phyloP scores from a whole-genome alignment of 345 rosid genomes.

The Noccaea caerulescens region DNA sequence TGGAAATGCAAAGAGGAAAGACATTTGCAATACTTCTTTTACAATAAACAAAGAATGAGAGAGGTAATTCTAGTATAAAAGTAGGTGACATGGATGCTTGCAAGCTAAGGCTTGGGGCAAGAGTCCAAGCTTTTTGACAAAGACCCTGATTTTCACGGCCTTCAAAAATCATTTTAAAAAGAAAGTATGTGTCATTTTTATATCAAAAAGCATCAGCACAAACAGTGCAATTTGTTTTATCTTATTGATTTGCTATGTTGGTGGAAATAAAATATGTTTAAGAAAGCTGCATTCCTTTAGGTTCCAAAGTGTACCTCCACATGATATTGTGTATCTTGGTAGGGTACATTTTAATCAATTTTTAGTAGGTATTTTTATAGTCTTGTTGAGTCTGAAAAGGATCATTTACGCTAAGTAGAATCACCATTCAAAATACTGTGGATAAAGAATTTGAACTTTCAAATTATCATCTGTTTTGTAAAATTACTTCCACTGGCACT shows the following conservation, averaged over 20 bases:
- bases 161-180: background rate
- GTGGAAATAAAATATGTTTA: constrained; percentile 25
- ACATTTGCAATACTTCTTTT: background rate
- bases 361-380: background rate
- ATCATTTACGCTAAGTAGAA: background rate
- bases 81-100: constrained; percentile 36
- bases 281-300: constrained; percentile 33
- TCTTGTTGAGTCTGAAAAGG: background rate
- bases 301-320: constrained; percentile 32
- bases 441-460: background rate
- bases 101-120: constrained; percentile 38
- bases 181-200: constrained; percentile 8
- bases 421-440: background rate
- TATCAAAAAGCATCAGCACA: background rate
- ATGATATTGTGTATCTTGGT: constrained; percentile 23
- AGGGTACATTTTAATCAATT: background rate
- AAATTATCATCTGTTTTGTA: too few species aligned
- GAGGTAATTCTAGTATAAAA: constrained; percentile 1
- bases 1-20: background rate
- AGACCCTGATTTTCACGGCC: constrained; percentile 25
- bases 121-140: constrained; percentile 39
- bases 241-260: constrained; percentile 21
- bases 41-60: background rate
- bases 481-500: background rate
- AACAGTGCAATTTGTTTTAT: constrained; percentile 26